Percentiles rank a stretch among this genome's conserved stretches.
These are phyloP conservation scores for Huiozyma naganishii DNA, from an alignment of 805 yeast genomes.

Conservation along the genomic window DNA sequence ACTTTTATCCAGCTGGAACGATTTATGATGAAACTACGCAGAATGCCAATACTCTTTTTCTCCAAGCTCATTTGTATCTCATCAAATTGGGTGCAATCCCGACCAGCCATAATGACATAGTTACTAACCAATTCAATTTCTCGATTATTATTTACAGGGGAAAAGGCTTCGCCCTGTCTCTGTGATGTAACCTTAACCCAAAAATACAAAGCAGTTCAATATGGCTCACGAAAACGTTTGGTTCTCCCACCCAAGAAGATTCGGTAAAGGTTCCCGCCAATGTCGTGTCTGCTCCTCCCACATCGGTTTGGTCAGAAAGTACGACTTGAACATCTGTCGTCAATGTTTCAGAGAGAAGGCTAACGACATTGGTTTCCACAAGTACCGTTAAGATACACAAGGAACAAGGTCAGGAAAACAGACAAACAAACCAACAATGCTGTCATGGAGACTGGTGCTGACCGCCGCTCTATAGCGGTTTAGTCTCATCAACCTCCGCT, in stretches of 20 bases:
- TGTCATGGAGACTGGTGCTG: not conserved
- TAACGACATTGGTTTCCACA: constrained; percentile 96
- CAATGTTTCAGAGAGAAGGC: constrained; percentile 99
- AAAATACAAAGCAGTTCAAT: constrained; percentile 25
- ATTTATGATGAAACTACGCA: too few species aligned
- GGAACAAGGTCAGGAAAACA: not conserved
- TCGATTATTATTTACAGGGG: not conserved
- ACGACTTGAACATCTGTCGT: constrained; percentile 99
- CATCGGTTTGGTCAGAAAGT: constrained; percentile 99
- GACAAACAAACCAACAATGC: not conserved
- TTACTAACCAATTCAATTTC: constrained; percentile 3
- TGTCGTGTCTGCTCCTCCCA: constrained; percentile 99
- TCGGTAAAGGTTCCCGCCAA: constrained; percentile 99
- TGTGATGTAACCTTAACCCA: too few species aligned
- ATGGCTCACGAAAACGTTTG: constrained; percentile 99
- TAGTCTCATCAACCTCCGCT: too few species aligned
- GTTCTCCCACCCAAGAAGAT: constrained; percentile 99
- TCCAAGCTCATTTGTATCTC: too few species aligned
- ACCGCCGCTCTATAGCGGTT: not conserved
- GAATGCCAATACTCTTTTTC: too few species aligned
- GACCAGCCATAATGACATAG: not conserved
- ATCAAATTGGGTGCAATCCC: too few species aligned
- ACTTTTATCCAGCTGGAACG: too few species aligned
- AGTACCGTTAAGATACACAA: constrained; percentile 67
- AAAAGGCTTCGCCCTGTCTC: too few species aligned